These are phyloP conservation scores for Rachicladosporium sp. DNA, from an alignment of 2,329 filamentous ascomycete species.

Conservation along the genomic window DNA sequence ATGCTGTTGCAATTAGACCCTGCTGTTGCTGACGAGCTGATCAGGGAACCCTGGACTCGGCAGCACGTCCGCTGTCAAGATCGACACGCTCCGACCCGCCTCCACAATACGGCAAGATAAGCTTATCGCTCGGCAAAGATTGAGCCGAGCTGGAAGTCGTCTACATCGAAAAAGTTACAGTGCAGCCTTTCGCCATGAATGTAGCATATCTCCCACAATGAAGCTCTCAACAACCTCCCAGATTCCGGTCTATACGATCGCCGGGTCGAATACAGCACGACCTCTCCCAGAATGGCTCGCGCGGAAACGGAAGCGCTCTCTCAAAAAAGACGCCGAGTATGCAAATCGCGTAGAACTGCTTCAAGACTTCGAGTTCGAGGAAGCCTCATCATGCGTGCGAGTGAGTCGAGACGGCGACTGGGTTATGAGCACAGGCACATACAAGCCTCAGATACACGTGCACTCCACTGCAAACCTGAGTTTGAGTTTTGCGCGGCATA, in stretches of 20 bases:
- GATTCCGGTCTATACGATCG: conserved; percentile 88
- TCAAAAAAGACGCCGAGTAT: conserved; percentile 88
- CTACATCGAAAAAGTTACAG: too few species aligned
- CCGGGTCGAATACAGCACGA: conserved; percentile 75
- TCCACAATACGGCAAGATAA: too few species aligned
- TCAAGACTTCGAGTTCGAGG: conserved; percentile 96
- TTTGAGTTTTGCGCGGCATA: conserved; percentile 87
- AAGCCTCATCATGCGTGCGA: conserved; percentile 80
- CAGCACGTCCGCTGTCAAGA: too few species aligned
- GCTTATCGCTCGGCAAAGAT: too few species aligned
- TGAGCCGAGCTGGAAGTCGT: too few species aligned
- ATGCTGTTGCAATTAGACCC: too few species aligned
- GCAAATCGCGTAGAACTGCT: conserved; percentile 87
- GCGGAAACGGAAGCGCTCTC: conserved; percentile 72
- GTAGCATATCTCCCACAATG: conserved; percentile 36
- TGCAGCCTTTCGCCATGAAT: too few species aligned
- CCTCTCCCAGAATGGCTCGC: conserved; percentile 93
- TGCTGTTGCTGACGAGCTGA: too few species aligned
- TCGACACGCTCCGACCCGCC: too few species aligned
- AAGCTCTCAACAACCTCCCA: conserved; percentile 71
- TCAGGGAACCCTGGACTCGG: too few species aligned
- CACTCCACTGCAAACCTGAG: conserved; percentile 89
- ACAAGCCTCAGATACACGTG: conserved; percentile 76
- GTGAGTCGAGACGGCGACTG: conserved; percentile 93
- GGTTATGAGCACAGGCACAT: conserved; percentile 80